Evolutionary conservation across 352 stramenopile genomes (phyloP), one percentile per base, ranked within the genome.

Genomic region (Pythium volutum): DNA sequence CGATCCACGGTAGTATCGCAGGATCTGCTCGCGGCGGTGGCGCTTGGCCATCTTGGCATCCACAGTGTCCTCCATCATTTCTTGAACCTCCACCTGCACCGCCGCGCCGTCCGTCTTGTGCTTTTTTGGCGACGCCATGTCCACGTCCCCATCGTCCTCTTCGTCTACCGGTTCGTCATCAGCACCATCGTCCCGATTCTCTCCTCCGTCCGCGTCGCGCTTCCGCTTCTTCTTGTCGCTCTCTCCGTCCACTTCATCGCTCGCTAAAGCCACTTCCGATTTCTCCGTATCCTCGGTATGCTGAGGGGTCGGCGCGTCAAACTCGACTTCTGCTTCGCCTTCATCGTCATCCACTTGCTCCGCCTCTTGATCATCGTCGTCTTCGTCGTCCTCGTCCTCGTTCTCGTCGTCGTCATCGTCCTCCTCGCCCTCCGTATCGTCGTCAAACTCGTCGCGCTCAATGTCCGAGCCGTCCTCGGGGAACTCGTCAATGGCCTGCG

Each of bases 1-100:
- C 10, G 89, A 96, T 22, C 96, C 96, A 20, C 86, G 77, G 62
- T 99, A 99, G 75, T 99, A 99, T 23, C 84, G 67, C 26, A 93
- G 73, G 42, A 97, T 92, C 61, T 91, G 82, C 55, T 91, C 74
- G 11, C 85, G 73, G 22, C 85, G 81, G 31, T 79, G 72, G 20
- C 81, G 73, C 43, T 87, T 89, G n/a, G 67, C 62, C 50, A 74
- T 61, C 48, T 76, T 76, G 11, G 10, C 26, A 27, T 49, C 26
- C 0, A 33, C 34, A 20, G 7, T 33, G 10, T 57, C 50, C 23
- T 57, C 25, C 14, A 11, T 36, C 14, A 52, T n/a, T 15, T 69
- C 53, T 4, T 64, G 57, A 14, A 73, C 67, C 15, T 59, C 46
- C 9, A 64, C 56, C 22, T 41, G 47, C 18, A 47, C 45, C 4